phyloP scores from a whole-genome alignment of 257 asterid species.

The Nicotiana tomentosiformis region DNA sequence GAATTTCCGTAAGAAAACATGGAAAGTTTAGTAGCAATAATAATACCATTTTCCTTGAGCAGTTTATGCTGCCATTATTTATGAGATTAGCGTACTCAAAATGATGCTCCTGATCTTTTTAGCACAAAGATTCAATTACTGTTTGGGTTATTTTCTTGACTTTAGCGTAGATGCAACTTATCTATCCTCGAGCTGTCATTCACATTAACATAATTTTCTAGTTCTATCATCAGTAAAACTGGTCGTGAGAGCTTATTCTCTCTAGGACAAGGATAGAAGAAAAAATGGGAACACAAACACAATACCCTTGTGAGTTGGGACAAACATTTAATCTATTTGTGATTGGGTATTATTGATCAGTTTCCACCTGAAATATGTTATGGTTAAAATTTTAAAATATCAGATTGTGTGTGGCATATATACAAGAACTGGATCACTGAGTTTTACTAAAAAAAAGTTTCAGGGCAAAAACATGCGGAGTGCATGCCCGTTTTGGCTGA shows the following conservation, averaged over 20 bases:
- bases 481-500: too few relatives aligned
- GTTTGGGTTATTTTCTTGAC: neutral
- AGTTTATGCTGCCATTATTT: neutral
- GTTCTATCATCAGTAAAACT: neutral
- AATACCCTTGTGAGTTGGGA: neutral
- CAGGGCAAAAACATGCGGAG: neutral
- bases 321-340: neutral
- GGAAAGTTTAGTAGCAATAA: neutral
- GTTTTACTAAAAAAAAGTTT: neutral
- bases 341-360: neutral
- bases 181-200: neutral
- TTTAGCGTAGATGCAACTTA: neutral
- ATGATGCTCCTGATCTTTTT: neutral
- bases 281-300: neutral
- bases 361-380: neutral
- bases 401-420: neutral
- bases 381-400: neutral
- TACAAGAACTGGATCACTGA: neutral
- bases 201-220: neutral
- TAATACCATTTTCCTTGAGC: neutral
- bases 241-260: neutral
- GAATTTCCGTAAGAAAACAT: neutral
- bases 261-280: neutral
- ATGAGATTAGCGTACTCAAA: neutral
- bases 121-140: neutral